Evolutionary conservation across 164 flowering plant species (phyloP), one percentile per base, ranked within the genome.

Genomic region (Cinnamomum micranthum): DNA sequence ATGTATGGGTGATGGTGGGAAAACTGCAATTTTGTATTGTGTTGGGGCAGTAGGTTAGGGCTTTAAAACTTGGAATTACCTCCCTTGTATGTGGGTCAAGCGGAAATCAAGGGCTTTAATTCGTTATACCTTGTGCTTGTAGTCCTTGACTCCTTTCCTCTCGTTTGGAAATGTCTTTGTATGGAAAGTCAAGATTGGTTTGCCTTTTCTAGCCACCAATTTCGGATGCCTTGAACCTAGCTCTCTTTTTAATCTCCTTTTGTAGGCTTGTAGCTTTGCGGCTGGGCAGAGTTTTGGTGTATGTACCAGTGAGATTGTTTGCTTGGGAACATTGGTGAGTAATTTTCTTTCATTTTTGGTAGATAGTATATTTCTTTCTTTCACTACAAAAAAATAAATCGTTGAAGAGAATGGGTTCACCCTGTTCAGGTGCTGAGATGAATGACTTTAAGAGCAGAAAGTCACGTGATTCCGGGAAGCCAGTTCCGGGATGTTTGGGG

Each of bases 401-500:
- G 11, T 20, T 20, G 66, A 63, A 63, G 23, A 20, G 22, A 31
- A 31, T 4, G 35, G 35, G 35, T 31, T 31, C 35, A 9, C n/a
- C 23, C 66, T 20, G n/a, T 63, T 22, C 67, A 64, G 67, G 67
- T 64, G 71, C 15, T 69, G 25, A 24, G 31, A 70, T 70, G 72
- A 24, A 24, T 13, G 62, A 51, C 28, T 51, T 25, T 51, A 22
- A 70, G 60, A 70, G 51, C 60, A 50, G 60, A 70, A 70, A 50
- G 23, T 24, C 7, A 3, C 19, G 62, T 52, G 50, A 24, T 14
- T 14, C 14, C 51, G 60, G 90, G 62, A 89, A 86, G 70, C 84
- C 82, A n/a, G 68, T 82, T 79, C 91, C 93, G 33, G 98, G 98
- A 78, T 94, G 94, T 79, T 80, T 92, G 87, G 97, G 95, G 73